Percentiles rank a stretch among this genome's conserved stretches.
Evolutionary conservation across 176 grass and related monocot species (phyloP).

Genomic region (Oryza meyeriana): DNA sequence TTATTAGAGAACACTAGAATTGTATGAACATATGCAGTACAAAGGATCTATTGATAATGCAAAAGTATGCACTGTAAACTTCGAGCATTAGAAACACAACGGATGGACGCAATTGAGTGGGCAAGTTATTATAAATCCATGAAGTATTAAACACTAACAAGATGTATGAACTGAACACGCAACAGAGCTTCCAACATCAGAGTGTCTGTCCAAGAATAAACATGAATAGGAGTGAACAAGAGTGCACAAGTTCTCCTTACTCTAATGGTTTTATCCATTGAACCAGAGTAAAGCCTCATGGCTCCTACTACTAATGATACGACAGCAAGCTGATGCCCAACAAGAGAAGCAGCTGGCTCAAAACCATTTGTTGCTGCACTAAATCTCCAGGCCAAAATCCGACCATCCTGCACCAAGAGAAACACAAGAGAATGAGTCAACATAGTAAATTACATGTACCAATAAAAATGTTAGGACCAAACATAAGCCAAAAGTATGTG

Average conservation of each 20-base stretch:
- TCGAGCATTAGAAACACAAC: slow-evolving; percentile 9
- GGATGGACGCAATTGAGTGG: slow-evolving; percentile 3
- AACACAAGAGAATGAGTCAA: slow-evolving; percentile 22
- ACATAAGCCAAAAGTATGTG: background rate
- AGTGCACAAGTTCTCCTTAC: slow-evolving; percentile 45
- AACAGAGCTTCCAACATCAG: background rate
- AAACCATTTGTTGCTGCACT: slow-evolving; percentile 62
- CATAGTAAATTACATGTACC: background rate
- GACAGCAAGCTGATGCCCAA: slow-evolving; percentile 70
- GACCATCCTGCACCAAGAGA: slow-evolving; percentile 65
- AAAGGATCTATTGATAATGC: background rate
- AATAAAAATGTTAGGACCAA: slow-evolving; percentile 3
- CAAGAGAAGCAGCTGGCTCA: slow-evolving; percentile 76
- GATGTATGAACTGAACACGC: slow-evolving; percentile 6
- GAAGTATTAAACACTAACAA: background rate
- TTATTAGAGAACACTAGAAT: background rate
- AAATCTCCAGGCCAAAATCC: slow-evolving; percentile 89
- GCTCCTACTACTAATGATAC: slow-evolving; percentile 78
- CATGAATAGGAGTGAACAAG: slow-evolving; percentile 3
- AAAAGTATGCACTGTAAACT: slow-evolving; percentile 8
- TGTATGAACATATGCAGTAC: background rate
- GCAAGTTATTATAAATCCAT: slow-evolving; percentile 5
- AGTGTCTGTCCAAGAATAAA: slow-evolving; percentile 22
- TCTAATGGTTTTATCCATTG: slow-evolving; percentile 94
- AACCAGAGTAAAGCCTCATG: slow-evolving; percentile 80